These are phyloP conservation scores for Plasmodium fragile DNA, from an alignment of 169 alveolate species.

Conservation along the genomic window DNA sequence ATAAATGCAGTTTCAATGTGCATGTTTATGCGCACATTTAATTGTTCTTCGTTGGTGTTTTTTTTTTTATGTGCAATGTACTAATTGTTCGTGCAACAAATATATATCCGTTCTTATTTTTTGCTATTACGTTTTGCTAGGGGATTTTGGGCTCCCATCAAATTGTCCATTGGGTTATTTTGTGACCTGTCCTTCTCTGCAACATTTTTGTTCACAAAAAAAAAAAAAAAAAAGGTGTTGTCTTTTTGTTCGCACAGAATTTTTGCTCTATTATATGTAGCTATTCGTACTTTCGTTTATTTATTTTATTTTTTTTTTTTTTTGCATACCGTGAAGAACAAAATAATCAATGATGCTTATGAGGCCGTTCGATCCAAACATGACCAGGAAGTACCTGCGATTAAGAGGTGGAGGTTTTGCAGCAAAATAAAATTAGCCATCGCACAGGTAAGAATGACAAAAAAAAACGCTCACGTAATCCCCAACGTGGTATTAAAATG, in stretches of 20 bases:
- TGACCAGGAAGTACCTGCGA: slow-evolving; percentile 74
- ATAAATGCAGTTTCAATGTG: background rate
- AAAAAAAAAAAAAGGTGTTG: slow-evolving; percentile 2
- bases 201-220: slow-evolving; percentile 2
- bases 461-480: slow-evolving; percentile 38
- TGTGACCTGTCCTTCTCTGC: slow-evolving; percentile 62
- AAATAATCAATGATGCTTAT: slow-evolving; percentile 73
- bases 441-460: slow-evolving; percentile 8
- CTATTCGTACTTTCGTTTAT: background rate
- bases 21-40: slow-evolving; percentile 6
- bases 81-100: slow-evolving; percentile 2
- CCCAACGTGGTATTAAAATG: background rate
- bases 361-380: slow-evolving; percentile 71
- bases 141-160: slow-evolving; percentile 63
- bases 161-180: slow-evolving; percentile 44
- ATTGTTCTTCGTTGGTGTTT: background rate
- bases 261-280: background rate
- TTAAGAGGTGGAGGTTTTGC: background rate
- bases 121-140: slow-evolving; percentile 55
- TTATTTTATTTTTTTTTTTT: slow-evolving; percentile 2
- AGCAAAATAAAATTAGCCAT: background rate
- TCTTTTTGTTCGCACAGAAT: background rate
- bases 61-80: background rate
- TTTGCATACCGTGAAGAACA: slow-evolving; percentile 74
- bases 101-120: background rate